Evolutionary conservation across 2,329 filamentous ascomycete genomes (phyloP).

Genomic region (Colletotrichum sublineola): DNA sequence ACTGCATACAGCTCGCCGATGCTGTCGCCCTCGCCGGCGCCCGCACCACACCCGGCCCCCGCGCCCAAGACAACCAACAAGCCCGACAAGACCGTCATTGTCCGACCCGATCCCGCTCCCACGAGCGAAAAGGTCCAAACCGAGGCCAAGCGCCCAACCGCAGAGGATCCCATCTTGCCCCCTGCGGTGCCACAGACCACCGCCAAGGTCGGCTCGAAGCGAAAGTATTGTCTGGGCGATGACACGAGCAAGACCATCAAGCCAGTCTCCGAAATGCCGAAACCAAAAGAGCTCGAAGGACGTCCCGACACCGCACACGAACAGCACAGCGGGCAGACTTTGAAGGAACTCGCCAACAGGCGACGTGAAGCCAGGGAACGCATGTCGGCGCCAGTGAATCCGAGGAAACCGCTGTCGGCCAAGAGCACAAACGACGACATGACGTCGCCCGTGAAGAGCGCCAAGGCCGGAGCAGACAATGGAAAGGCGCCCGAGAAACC

Average conservation of each 20-base stretch:
- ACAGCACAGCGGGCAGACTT: slow-evolving; percentile 55
- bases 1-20: slow-evolving; percentile 7
- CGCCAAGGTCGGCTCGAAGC: slow-evolving; percentile 66
- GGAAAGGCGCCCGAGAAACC: slow-evolving; percentile 40
- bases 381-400: slow-evolving; percentile 46
- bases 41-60: neutral
- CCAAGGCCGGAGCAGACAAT: slow-evolving; percentile 48
- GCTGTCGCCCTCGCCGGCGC: slow-evolving; percentile 14
- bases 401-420: slow-evolving; percentile 64
- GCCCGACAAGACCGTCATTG: slow-evolving; percentile 24
- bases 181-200: slow-evolving; percentile 25
- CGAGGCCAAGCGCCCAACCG: slow-evolving; percentile 21
- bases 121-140: slow-evolving; percentile 1
- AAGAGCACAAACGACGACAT: slow-evolving; percentile 74
- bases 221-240: slow-evolving; percentile 69
- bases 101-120: slow-evolving; percentile 30
- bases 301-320: slow-evolving; percentile 44
- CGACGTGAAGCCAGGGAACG: slow-evolving; percentile 57
- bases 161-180: slow-evolving; percentile 19
- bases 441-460: slow-evolving; percentile 68
- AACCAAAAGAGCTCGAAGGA: slow-evolving; percentile 47
- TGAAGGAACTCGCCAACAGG: slow-evolving; percentile 61
- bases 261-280: slow-evolving; percentile 44
- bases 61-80: slow-evolving; percentile 11
- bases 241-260: slow-evolving; percentile 56